Conservation (phyloP, 768 basidiomycete genomes). For the Boletus fagicola region DNA sequence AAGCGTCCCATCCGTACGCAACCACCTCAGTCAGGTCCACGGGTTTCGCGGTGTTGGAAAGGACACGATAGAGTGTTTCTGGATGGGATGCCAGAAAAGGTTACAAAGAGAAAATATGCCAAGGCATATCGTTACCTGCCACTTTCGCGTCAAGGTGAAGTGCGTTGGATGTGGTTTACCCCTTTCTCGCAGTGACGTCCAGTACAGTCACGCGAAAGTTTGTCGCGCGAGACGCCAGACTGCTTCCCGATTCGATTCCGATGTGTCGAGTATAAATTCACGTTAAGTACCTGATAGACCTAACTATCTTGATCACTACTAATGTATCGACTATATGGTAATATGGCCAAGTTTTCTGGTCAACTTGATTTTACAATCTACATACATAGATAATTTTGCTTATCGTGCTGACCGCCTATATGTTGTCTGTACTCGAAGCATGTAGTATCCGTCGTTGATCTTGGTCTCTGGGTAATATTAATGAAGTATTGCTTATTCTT, state of each 20-base stretch:
- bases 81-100: constrained; percentile 5
- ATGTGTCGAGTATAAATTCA: background rate
- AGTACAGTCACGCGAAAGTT: constrained; percentile 8
- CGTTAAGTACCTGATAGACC: background rate
- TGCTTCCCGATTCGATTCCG: background rate
- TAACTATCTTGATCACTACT: background rate
- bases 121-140: constrained; percentile 18
- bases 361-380: background rate
- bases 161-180: constrained; percentile 12
- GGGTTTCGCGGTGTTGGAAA: constrained; percentile 5
- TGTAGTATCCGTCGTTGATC: background rate
- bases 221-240: constrained; percentile 5
- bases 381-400: background rate
- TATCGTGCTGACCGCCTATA: background rate
- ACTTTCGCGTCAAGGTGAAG: constrained; percentile 10
- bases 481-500: background rate
- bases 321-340: background rate
- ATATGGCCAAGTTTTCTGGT: background rate
- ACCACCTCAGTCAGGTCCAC: constrained; percentile 17
- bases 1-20: constrained; percentile 6
- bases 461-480: background rate
- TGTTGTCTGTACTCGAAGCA: background rate
- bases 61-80: constrained; percentile 1
- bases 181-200: constrained; percentile 26
- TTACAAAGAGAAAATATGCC: constrained; percentile 21